A percentile compares a stretch with the other conserved stretches of the same genome.
These are phyloP conservation scores for Pezicula radicicola DNA, from an alignment of 2,329 filamentous ascomycete species.

Conservation along the genomic window DNA sequence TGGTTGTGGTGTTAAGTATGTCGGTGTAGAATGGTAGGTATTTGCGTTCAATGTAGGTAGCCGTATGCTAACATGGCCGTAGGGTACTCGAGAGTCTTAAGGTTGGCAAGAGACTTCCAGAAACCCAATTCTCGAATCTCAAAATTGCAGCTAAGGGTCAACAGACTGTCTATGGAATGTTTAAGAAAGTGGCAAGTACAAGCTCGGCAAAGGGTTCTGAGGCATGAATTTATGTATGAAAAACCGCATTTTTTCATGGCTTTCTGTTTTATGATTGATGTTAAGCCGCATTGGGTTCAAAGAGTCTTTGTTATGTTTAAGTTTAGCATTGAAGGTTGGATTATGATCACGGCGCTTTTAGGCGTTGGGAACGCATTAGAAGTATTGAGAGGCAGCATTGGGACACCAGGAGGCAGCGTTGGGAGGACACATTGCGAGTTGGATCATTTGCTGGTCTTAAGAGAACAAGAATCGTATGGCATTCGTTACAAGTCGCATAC, in stretches of 20 bases:
- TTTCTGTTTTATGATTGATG: background rate
- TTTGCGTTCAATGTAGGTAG: background rate
- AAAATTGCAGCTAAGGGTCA: constrained; percentile 61
- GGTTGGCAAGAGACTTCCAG: constrained; percentile 69
- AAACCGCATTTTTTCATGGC: background rate
- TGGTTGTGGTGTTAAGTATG: constrained; percentile 72
- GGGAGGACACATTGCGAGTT: too few species aligned
- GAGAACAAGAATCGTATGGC: too few species aligned
- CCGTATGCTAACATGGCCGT: constrained; percentile 5
- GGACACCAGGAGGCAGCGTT: too few species aligned
- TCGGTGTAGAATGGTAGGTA: constrained; percentile 74
- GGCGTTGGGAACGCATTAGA: too few species aligned
- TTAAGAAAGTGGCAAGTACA: constrained; percentile 22
- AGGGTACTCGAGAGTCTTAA: constrained; percentile 85
- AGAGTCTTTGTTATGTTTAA: too few species aligned
- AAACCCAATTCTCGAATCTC: constrained; percentile 66
- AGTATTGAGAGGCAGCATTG: too few species aligned
- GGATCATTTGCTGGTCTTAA: too few species aligned
- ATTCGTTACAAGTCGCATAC: too few species aligned
- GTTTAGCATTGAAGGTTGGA: too few species aligned
- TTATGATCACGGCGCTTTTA: too few species aligned
- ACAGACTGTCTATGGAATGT: constrained; percentile 59
- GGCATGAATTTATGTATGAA: too few species aligned
- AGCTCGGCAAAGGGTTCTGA: background rate
- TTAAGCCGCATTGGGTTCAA: too few species aligned